Base-by-base conservation (phyloP, 1,284 basidiomycete genomes). In the Ceratobasidium sp. region DNA sequence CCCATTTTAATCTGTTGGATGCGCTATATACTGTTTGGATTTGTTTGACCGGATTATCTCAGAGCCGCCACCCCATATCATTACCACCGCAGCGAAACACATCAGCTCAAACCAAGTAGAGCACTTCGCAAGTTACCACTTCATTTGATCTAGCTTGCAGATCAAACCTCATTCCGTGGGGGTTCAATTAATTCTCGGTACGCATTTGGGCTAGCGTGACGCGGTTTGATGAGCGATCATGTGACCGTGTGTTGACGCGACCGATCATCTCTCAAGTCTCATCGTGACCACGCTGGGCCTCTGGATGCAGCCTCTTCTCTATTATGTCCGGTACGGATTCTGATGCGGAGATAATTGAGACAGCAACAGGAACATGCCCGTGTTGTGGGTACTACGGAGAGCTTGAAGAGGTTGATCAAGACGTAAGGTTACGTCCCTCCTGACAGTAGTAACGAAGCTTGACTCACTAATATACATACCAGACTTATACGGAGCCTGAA, bases 341-440 rank as follows among this genome's bases (percentile, higher is more conserved):
- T 17, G 58, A 61, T 39, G 35, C n/a, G 20, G 35, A 61, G 23
- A 61, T 39, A 3, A 35, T 61, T 23, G 58, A 61, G 35, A 61
- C 58, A 20, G 63, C 31, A 17, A 47, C 37, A 23, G 63, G 63
- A 28, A 26, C 42, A 4, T 65, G 63, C n/a, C 63, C 63, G 31
- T 65, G 63, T 31, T 65, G 63, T 31, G 63, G 63, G 13, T 65
- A 15, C 23, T 33, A 65, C 17, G 63, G 63, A 35, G 63, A 65
- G 23, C 42, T 65, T 15, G 26, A 11, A 26, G 47, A 65, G 17
- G 31, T 49, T 26, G 63, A 65, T 23, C 23, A 65, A 49, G 42
- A 47, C 37, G 42, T 65, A 47, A 26, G 17, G 15, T 15, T n/a
- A 26, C 11, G 42, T 45, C 17, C 42, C 17, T 45, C 17, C 49